Conservation (phyloP, 257 asterid genomes). For the Solanum neorickii region DNA sequence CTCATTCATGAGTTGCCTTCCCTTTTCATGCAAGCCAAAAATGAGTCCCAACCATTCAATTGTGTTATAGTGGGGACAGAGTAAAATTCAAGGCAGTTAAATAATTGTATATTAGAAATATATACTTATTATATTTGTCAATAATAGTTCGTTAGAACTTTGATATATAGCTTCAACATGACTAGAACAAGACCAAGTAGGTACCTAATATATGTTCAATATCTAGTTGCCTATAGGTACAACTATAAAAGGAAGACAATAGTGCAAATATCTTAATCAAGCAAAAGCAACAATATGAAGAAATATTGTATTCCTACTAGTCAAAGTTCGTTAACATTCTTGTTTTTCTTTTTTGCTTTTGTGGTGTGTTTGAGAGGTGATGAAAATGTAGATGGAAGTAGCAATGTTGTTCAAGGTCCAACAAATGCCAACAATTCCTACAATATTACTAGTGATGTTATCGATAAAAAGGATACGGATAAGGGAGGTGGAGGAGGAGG, state of each 20-base stretch:
- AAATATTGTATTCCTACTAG: not conserved
- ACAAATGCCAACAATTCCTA: not conserved
- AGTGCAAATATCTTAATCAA: not conserved
- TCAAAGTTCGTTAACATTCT: not conserved
- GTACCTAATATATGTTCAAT: not conserved
- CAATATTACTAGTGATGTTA: not conserved
- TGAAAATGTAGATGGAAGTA: not conserved
- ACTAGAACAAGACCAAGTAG: not conserved
- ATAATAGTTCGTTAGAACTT: not conserved
- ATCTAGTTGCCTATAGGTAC: not conserved
- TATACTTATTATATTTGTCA: not conserved
- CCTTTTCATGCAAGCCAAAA: slow-evolving; percentile 6
- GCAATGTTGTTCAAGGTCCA: not conserved
- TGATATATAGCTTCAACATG: not conserved
- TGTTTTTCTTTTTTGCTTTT: not conserved
- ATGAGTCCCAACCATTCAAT: not conserved
- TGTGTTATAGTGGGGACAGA: slow-evolving; percentile 9
- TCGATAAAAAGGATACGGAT: not conserved
- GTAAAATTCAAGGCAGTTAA: slow-evolving; percentile 11
- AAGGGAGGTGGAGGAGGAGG: not conserved
- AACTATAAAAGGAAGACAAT: not conserved
- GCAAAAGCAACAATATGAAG: slow-evolving; percentile 6
- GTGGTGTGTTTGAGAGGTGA: not conserved
- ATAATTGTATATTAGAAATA: not conserved
- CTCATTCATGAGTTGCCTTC: not conserved